phyloP scores from a whole-genome alignment of 371 early-diverging fungal species.

The Smittium culicis region DNA sequence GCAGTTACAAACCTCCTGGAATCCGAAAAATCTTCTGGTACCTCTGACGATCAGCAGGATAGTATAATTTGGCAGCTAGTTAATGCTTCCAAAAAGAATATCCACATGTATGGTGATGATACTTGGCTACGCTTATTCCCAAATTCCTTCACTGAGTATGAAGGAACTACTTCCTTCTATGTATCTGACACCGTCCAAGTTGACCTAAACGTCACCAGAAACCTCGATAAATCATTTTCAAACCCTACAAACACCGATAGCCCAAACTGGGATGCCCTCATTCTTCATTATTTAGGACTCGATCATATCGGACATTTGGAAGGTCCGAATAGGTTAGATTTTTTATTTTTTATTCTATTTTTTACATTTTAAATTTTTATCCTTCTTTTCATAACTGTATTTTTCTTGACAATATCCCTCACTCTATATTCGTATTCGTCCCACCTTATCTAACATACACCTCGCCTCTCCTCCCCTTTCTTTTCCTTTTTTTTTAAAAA shows the following conservation, averaged over 20 bases:
- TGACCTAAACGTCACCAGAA: conserved; percentile 63
- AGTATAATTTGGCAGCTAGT: conserved; percentile 58
- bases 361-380: neutral
- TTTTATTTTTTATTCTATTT: neutral
- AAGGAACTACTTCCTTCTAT: conserved; percentile 68
- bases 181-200: conserved; percentile 68
- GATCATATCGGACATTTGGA: conserved; percentile 91
- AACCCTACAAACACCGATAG: conserved; percentile 10
- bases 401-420: too few species aligned
- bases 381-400: neutral
- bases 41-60: conserved; percentile 45
- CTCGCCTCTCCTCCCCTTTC: neutral
- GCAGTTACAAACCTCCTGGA: conserved; percentile 75
- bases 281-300: conserved; percentile 86
- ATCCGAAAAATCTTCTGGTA: conserved; percentile 47
- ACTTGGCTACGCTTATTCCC: conserved; percentile 85
- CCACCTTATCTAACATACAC: too few species aligned
- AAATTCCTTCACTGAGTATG: conserved; percentile 39
- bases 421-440: too few species aligned
- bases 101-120: conserved; percentile 89
- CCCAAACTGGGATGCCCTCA: conserved; percentile 63
- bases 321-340: conserved; percentile 45
- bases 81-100: conserved; percentile 34
- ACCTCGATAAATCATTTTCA: conserved; percentile 45
- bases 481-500: conserved; percentile 16